Evolutionary conservation across 148 eudicot species (phyloP).

Genomic region (Arctostaphylos glauca): DNA sequence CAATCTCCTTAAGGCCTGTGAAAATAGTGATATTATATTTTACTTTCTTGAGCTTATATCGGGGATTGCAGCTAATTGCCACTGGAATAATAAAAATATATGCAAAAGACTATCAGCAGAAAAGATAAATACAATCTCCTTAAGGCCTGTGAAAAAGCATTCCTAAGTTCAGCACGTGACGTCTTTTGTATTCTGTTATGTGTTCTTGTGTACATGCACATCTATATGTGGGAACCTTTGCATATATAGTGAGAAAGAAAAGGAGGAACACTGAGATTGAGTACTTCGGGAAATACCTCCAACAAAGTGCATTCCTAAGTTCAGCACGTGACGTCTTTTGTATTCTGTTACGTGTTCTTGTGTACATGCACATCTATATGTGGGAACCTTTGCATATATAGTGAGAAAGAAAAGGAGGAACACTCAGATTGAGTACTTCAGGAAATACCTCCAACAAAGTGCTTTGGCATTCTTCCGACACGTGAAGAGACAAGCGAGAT

Average conservation of each 20-base stretch:
- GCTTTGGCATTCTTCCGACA: constrained; percentile 55
- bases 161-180: not conserved
- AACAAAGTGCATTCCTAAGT: constrained; percentile 19
- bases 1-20: not conserved
- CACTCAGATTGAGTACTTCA: not conserved
- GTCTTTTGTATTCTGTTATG: not conserved
- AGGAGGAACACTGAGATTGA: not conserved
- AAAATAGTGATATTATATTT: too few species aligned
- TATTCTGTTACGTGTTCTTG: not conserved
- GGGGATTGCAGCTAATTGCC: not conserved
- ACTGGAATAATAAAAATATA: not conserved
- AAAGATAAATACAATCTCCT: not conserved
- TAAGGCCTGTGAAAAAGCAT: not conserved
- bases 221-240: not conserved
- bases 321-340: not conserved
- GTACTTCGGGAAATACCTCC: constrained; percentile 55
- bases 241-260: not conserved
- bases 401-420: not conserved
- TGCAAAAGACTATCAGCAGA: not conserved
- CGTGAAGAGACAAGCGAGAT: constrained; percentile 50
- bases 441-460: constrained; percentile 61
- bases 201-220: not conserved
- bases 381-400: not conserved
- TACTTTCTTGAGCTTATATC: not conserved
- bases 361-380: not conserved